A percentile compares a stretch with the other conserved stretches of the same genome.
phyloP scores from a whole-genome alignment of 805 yeast species.

The Saitoella complicata region DNA sequence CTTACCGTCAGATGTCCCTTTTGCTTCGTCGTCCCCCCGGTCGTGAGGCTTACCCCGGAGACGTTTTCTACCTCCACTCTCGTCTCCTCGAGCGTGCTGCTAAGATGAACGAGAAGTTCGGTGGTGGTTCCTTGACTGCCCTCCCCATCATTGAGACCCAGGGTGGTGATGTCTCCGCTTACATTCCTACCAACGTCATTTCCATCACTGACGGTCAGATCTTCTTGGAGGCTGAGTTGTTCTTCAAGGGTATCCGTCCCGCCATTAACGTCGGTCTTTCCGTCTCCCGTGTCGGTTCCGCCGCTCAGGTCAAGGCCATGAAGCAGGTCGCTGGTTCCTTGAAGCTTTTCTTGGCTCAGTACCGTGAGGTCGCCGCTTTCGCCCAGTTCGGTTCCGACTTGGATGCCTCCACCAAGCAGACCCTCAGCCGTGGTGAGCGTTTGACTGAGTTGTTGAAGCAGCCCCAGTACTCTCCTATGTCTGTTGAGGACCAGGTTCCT shows the following conservation, averaged over 20 bases:
- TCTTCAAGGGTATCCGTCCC: slow-evolving; percentile 99
- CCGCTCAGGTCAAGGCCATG: slow-evolving; percentile 99
- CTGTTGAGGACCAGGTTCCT: slow-evolving; percentile 99
- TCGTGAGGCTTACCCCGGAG: slow-evolving; percentile 95
- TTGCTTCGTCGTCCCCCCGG: slow-evolving; percentile 95
- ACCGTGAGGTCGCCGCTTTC: slow-evolving; percentile 99
- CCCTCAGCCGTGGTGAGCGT: slow-evolving; percentile 99
- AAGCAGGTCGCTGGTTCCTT: slow-evolving; percentile 99
- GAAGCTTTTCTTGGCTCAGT: slow-evolving; percentile 99
- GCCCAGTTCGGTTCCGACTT: slow-evolving; percentile 99
- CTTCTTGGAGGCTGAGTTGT: slow-evolving; percentile 97
- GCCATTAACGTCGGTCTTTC: slow-evolving; percentile 99
- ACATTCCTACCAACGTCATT: slow-evolving; percentile 94
- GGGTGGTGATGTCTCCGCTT: slow-evolving; percentile 98
- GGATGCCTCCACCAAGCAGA: slow-evolving; percentile 99
- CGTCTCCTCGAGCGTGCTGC: slow-evolving; percentile 96
- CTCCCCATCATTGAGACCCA: slow-evolving; percentile 94
- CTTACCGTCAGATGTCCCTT: slow-evolving; percentile 98
- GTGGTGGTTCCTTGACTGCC: slow-evolving; percentile 92
- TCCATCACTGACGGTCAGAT: slow-evolving; percentile 96
- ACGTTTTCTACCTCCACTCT: slow-evolving; percentile 88
- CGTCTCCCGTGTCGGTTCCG: slow-evolving; percentile 99
- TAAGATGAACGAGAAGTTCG: slow-evolving; percentile 77
- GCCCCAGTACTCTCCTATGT: slow-evolving; percentile 89
- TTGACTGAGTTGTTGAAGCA: slow-evolving; percentile 97